Base-by-base conservation (phyloP, 768 basidiomycete genomes). In the Leccinum rimulosum region DNA sequence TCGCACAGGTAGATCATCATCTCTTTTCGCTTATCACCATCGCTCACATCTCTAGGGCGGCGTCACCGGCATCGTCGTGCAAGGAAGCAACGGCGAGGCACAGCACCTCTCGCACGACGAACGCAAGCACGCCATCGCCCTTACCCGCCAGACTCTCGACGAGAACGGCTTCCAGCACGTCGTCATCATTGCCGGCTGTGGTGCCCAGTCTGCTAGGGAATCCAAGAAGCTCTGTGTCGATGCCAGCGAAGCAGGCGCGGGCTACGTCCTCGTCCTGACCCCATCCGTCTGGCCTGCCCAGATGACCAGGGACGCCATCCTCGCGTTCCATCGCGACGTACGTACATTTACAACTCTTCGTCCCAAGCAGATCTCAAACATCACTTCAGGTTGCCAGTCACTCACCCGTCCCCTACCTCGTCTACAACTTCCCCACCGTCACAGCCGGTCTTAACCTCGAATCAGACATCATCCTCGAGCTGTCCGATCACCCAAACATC, bases 341-440 rank as follows among this genome's bases (percentile, higher is more conserved):
- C 57, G 76, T 64, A 31, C 28, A 8, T 35, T 11, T 33, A 33
- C 19, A 38, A 30, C 22, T 12, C 17, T 12, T 35, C 15, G 22
- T 28, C 25, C 48, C 12, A 48, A 3, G 12, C 15, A 17, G 9
- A 30, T 35, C 7, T 51, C 35, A 55, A 57, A 15, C 4, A 11
- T 11, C 3, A 22, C 19, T 63, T 17, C 63, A 89, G 82, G 89
- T 93, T 30, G 83, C 91, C 25, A 81, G 84, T 66, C 80, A 79
- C 47, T 83, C 85, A 35, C 84, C 88, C 43, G 83, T 90, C 45
- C 87, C 87, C 3, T 82, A 81, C 8, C 83, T 91, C 82, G 82
- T 94, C 52, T 94, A 94, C 78, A 94, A 94, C 75, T 93, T 93
- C 75, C 89, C 92, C 47, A 79, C 77, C 50, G 90, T 89, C 55